Evolutionary conservation across 1,284 basidiomycete species (phyloP).

Genomic region (Moniliella sp.): DNA sequence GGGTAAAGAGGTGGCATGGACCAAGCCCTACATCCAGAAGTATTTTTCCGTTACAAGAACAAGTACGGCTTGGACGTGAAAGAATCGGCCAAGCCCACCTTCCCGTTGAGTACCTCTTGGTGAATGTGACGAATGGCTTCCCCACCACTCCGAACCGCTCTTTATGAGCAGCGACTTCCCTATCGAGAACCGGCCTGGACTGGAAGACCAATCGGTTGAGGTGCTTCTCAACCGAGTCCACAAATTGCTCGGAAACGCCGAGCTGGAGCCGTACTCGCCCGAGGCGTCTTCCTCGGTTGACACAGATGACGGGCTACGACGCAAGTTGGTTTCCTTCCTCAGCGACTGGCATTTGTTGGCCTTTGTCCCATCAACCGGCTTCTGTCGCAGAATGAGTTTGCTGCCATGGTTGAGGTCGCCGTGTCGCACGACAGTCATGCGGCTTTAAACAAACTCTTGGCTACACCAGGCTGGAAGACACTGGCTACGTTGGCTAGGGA

Average conservation of each 20-base stretch:
- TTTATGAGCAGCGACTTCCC: conserved; percentile 50
- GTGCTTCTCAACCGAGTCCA: conserved; percentile 47
- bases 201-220: conserved; percentile 62
- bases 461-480: conserved; percentile 40
- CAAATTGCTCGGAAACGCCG: conserved; percentile 36
- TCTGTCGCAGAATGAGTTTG: conserved; percentile 37
- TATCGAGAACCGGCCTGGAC: conserved; percentile 71
- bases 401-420: conserved; percentile 47
- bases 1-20: too few relatives aligned
- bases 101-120: conserved; percentile 94
- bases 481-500: conserved; percentile 32
- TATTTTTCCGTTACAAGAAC: conserved; percentile 97
- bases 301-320: conserved; percentile 11
- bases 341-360: conserved; percentile 74
- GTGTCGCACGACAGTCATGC: conserved; percentile 45
- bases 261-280: conserved; percentile 10
- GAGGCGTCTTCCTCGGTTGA: too few relatives aligned
- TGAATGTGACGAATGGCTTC: conserved; percentile 88
- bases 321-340: conserved; percentile 17
- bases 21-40: conserved; percentile 73
- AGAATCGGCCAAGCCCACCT: conserved; percentile 90
- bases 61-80: conserved; percentile 92
- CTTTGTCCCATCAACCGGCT: too few relatives aligned
- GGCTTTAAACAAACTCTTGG: conserved; percentile 47
- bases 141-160: conserved; percentile 63